These are phyloP conservation scores for Uronychia binucleata DNA, from an alignment of 73 alveolate species.

Conservation along the genomic window DNA sequence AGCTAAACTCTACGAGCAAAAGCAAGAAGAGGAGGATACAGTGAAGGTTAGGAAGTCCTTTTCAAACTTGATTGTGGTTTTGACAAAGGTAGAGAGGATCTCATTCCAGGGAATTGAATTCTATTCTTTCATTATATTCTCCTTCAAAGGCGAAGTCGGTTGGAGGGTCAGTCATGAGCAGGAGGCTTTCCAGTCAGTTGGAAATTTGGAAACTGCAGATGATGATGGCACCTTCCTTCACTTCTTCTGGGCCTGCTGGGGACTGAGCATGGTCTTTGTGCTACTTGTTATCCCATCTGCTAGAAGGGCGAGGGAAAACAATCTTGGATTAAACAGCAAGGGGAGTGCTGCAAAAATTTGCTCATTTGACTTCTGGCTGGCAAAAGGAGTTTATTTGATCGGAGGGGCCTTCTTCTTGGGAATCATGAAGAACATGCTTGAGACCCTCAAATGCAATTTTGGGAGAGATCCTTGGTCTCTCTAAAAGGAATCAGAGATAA, in stretches of 20 bases:
- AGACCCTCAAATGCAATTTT: constrained; percentile 10
- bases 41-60: neutral
- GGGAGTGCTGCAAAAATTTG: constrained; percentile 3
- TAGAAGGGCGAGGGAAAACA: constrained; percentile 20
- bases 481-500: neutral
- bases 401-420: constrained; percentile 13
- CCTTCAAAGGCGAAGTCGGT: constrained; percentile 14
- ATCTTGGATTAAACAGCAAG: constrained; percentile 3
- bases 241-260: constrained; percentile 6
- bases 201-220: constrained; percentile 11
- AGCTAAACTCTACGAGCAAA: neutral
- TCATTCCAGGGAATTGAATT: neutral
- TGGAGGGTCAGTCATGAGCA: neutral
- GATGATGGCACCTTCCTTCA: neutral
- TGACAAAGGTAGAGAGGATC: neutral
- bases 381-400: constrained; percentile 7
- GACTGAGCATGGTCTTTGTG: constrained; percentile 5
- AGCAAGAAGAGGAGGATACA: neutral
- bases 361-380: constrained; percentile 1
- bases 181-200: neutral
- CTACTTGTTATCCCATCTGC: constrained; percentile 21
- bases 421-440: constrained; percentile 13
- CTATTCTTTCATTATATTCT: constrained; percentile 11
- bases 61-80: neutral
- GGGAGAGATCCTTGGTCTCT: constrained; percentile 4